Evolutionary conservation across 805 yeast genomes (phyloP).

Genomic region (Candida orba): DNA sequence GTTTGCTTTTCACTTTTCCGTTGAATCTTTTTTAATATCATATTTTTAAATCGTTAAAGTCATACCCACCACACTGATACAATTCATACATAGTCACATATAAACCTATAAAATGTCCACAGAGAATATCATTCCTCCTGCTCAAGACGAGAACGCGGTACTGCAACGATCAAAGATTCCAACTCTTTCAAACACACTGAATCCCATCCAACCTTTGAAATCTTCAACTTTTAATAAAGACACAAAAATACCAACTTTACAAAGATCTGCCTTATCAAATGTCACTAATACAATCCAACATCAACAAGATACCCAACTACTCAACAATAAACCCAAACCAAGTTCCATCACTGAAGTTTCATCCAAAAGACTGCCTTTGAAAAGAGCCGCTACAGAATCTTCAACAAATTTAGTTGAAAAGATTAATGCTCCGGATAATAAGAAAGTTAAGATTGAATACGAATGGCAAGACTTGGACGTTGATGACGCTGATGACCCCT

Average conservation of each 20-base stretch:
- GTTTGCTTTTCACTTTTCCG: too few relatives aligned
- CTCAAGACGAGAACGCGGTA: conserved; percentile 18
- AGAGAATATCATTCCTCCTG: conserved; percentile 4
- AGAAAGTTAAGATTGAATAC: conserved; percentile 12
- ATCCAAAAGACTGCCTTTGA: conserved; percentile 26
- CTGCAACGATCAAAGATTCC: conserved; percentile 10
- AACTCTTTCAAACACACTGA: not conserved
- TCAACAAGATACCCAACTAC: not conserved
- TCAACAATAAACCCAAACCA: conserved; percentile 1
- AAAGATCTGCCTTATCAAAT: conserved; percentile 22
- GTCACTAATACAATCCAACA: conserved; percentile 22
- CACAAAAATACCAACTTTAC: not conserved
- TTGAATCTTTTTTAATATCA: too few relatives aligned
- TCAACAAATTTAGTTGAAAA: conserved; percentile 25
- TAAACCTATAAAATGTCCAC: conserved; percentile 9
- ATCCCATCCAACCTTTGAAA: not conserved
- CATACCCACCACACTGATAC: too few relatives aligned
- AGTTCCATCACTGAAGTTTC: not conserved
- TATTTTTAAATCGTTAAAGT: too few relatives aligned
- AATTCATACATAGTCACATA: not conserved
- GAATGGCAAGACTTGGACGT: conserved; percentile 50
- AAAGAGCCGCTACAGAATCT: conserved; percentile 51
- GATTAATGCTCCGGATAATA: conserved; percentile 3
- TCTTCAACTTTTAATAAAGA: not conserved
- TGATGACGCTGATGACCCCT: conserved; percentile 66